Evolutionary conservation across 345 rosid species (phyloP).

Genomic region (Linum lewisii): DNA sequence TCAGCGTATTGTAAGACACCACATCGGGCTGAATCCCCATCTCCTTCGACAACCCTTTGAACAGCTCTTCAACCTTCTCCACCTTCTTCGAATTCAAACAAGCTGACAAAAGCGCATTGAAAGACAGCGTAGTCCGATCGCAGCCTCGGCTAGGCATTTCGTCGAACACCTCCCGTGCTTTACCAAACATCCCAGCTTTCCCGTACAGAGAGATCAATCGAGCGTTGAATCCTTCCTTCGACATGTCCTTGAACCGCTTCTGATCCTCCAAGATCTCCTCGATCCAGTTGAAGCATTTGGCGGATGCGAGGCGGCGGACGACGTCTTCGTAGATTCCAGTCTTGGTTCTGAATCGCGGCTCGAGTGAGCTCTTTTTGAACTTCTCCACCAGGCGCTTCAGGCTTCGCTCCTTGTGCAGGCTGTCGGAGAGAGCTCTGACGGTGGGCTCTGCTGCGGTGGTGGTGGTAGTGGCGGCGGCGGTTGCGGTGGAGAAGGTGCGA

Average conservation of each 20-base stretch:
- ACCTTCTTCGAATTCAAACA: conserved; percentile 44
- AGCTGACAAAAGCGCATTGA: conserved; percentile 53
- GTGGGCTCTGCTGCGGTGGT: not conserved
- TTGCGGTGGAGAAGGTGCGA: conserved; percentile 1
- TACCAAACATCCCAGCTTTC: conserved; percentile 45
- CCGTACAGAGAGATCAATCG: conserved; percentile 46
- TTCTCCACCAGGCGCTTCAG: conserved; percentile 47
- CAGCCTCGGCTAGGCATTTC: conserved; percentile 56
- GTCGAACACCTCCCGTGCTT: conserved; percentile 64
- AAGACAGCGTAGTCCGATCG: conserved; percentile 45
- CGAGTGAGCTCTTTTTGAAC: conserved; percentile 42
- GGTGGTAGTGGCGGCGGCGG: not conserved
- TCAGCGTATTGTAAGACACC: not conserved
- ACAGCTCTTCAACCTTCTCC: conserved; percentile 31
- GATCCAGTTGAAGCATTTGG: conserved; percentile 15
- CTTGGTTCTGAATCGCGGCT: conserved; percentile 44
- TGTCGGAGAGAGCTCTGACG: conserved; percentile 16
- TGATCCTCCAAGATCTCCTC: conserved; percentile 65
- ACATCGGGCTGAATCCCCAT: conserved; percentile 38
- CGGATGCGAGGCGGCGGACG: conserved; percentile 42
- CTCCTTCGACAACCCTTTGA: conserved; percentile 34
- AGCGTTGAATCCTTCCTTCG: conserved; percentile 48
- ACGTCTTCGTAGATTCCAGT: conserved; percentile 31
- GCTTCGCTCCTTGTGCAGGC: conserved; percentile 42
- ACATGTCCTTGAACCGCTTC: conserved; percentile 44